phyloP scores from a whole-genome alignment of 2,329 filamentous ascomycete species.

The Aspergillus sp. region DNA sequence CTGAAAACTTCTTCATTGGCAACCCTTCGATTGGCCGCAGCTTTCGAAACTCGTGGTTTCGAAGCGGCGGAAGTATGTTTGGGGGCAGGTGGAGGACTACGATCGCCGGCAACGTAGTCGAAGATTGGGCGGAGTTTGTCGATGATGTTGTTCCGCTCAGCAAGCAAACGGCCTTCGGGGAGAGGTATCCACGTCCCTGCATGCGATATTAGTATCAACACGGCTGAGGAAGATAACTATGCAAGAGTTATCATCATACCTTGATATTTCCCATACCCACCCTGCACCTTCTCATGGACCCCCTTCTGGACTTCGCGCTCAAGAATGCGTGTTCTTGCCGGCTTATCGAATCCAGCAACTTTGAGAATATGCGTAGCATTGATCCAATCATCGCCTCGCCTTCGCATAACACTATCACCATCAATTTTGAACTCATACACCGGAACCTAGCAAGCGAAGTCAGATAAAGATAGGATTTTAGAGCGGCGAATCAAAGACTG shows the following conservation, averaged over 20 bases:
- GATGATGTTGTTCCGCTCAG: constrained; percentile 80
- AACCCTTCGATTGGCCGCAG: constrained; percentile 57
- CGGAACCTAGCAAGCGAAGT: constrained; percentile 64
- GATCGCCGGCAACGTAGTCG: constrained; percentile 78
- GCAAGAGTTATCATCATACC: constrained; percentile 49
- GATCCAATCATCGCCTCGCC: constrained; percentile 92
- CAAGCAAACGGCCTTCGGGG: constrained; percentile 73
- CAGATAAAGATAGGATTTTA: constrained; percentile 1
- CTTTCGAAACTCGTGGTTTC: constrained; percentile 75
- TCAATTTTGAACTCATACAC: constrained; percentile 92
- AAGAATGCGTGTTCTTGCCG: constrained; percentile 87
- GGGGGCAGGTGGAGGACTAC: constrained; percentile 88
- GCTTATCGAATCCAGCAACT: constrained; percentile 95
- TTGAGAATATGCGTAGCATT: constrained; percentile 99
- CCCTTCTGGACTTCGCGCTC: constrained; percentile 97
- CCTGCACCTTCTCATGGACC: constrained; percentile 94
- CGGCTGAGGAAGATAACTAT: not conserved
- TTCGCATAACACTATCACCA: constrained; percentile 91
- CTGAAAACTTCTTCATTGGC: constrained; percentile 33
- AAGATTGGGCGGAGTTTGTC: constrained; percentile 84
- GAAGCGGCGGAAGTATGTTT: constrained; percentile 74
- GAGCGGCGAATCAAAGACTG: not conserved
- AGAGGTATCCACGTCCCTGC: constrained; percentile 94
- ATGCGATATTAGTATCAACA: not conserved
- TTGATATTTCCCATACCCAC: constrained; percentile 98